phyloP scores from a whole-genome alignment of 495 filamentous ascomycete species.

The Poronia punctata region DNA sequence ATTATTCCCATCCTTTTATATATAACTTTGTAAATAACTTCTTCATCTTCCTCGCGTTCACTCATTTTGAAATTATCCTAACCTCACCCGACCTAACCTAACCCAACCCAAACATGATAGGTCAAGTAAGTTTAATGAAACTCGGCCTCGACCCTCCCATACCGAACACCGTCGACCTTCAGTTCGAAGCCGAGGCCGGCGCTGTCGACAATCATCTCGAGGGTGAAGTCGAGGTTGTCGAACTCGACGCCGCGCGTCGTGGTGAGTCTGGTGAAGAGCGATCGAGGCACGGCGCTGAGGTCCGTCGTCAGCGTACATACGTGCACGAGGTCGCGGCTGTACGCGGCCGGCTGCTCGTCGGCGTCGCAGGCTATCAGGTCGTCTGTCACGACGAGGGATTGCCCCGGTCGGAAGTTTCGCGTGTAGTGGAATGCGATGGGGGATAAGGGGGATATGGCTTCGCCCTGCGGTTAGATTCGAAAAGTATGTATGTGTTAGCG shows the following conservation, averaged over 20 bases:
- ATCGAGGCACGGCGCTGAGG: slow-evolving; percentile 59
- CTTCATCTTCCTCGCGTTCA: too few species aligned
- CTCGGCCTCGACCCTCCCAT: slow-evolving; percentile 64
- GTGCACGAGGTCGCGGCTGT: slow-evolving; percentile 49
- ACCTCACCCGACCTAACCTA: too few species aligned
- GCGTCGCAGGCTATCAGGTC: slow-evolving; percentile 65
- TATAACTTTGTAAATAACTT: too few species aligned
- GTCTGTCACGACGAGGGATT: slow-evolving; percentile 61
- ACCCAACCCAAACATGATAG: too few species aligned
- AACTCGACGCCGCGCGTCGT: slow-evolving; percentile 70
- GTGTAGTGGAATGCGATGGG: slow-evolving; percentile 74
- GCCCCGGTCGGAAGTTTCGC: slow-evolving; percentile 64
- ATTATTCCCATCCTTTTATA: too few species aligned
- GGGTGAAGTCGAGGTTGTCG: slow-evolving; percentile 66
- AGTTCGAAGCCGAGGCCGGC: slow-evolving; percentile 65
- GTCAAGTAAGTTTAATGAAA: slow-evolving; percentile 42
- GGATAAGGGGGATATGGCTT: slow-evolving; percentile 57
- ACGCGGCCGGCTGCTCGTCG: slow-evolving; percentile 54
- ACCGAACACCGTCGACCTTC: slow-evolving; percentile 64
- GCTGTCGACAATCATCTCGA: slow-evolving; percentile 69
- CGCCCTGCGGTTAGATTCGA: slow-evolving; percentile 40
- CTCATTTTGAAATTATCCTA: too few species aligned
- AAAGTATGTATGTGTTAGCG: not conserved
- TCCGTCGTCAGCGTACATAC: slow-evolving; percentile 76
- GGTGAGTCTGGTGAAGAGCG: slow-evolving; percentile 57